Base-by-base conservation (phyloP, 106 monocot species). In the Vanilla planifolia region DNA sequence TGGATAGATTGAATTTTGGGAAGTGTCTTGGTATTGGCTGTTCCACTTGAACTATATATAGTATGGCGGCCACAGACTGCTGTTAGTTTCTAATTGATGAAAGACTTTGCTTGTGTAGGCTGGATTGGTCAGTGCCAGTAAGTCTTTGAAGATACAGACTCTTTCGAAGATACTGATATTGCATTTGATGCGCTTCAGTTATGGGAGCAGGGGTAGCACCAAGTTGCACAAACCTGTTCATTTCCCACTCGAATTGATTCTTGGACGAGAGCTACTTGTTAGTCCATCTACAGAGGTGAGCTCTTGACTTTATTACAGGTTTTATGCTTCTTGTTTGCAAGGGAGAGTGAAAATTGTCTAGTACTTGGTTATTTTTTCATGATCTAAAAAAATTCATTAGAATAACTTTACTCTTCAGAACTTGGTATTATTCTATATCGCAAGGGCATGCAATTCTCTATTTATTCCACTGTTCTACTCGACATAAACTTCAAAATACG, bases 141-240 rank as follows among this genome's bases (percentile, higher is more conserved):
- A 98, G 64, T 88, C 84, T 32, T 70, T 98, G 32, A 80, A 91
- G 62, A 84, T 98, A 75, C 87, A 91, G 22, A 75, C 48, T 43
- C 77, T 91, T 71, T 70, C 96, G 6, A 83, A 77, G 78, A 80
- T 98, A 67, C 53, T 98, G 77, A 85, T 98, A 74, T 62, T 98
- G 72, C 96, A 98, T 42, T 67, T 98, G 44, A 98, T 88, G 96
- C 71, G 96, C 20, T 98, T 98, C 47, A 98, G 91, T 59, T 98
- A 98, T 69, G 96, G 84, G 51, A 79, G 66, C 24, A 77, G 75
- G 40, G 91, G 96, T 63, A 91, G 84, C 55, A 67, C 77, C 43
- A 98, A 98, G 55, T 65, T 98, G 64, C 76, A 80, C 55, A 98
- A 98, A 63, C 79, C 74, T 6, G 73, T 98, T 24, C 79, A 36